A percentile compares a stretch with the other conserved stretches of the same genome.
phyloP scores from a whole-genome alignment of 2,329 filamentous ascomycete genomes.

The Cytospora mali region DNA sequence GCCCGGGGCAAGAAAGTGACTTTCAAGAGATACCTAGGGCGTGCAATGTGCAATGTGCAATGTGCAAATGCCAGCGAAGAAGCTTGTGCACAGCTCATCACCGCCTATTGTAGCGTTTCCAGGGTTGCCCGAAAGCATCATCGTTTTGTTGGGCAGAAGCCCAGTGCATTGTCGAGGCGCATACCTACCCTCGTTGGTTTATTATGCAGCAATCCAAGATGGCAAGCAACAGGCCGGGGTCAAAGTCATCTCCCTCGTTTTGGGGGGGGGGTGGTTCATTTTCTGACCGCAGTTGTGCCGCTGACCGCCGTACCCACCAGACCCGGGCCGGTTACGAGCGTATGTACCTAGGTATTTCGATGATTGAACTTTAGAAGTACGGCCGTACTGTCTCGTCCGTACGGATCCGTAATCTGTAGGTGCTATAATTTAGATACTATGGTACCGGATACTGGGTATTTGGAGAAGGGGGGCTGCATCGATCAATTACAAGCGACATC shows the following conservation, averaged over 20 bases:
- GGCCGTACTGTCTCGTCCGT: no score
- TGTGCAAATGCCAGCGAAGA: neutral
- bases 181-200: neutral
- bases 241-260: neutral
- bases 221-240: neutral
- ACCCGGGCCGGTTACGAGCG: neutral
- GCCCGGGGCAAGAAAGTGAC: neutral
- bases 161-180: neutral
- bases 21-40: neutral
- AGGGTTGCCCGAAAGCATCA: neutral
- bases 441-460: neutral
- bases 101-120: neutral
- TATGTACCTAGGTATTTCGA: neutral
- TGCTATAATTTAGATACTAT: neutral
- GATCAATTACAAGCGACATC: slow-evolving; percentile 12
- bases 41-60: neutral
- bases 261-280: neutral
- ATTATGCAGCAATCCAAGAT: neutral
- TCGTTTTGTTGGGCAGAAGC: neutral
- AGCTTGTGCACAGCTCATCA: neutral
- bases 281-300: neutral
- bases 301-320: neutral
- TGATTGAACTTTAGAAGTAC: neutral
- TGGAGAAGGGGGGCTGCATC: neutral
- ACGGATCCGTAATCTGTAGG: no score